A percentile compares a stretch with the other conserved stretches of the same genome.
These are phyloP conservation scores for Evansstolkia leycettana DNA, from an alignment of 495 filamentous ascomycete species.

Conservation along the genomic window DNA sequence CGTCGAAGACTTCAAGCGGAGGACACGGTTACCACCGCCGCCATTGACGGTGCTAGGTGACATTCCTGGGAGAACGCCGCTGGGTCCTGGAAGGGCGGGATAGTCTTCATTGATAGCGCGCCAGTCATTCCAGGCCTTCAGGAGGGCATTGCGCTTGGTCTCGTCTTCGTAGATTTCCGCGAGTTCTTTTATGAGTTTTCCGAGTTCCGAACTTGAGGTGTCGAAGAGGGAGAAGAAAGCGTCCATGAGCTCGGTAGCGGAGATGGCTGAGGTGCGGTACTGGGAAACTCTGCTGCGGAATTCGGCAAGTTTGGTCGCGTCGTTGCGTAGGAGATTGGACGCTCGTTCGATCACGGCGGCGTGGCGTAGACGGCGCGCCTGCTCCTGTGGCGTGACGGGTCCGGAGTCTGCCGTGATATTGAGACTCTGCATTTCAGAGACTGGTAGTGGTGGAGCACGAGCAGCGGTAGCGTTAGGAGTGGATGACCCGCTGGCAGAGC, in stretches of 20 bases:
- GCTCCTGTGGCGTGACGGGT: conserved; percentile 55
- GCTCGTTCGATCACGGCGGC: conserved; percentile 77
- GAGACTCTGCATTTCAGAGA: conserved; percentile 29
- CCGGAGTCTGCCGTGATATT: conserved; percentile 17
- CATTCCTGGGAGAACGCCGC: conserved; percentile 44
- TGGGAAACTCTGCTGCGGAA: conserved; percentile 71
- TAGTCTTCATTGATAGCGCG: conserved; percentile 94
- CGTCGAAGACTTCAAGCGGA: conserved; percentile 66
- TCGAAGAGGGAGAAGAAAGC: conserved; percentile 76
- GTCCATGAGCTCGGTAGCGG: conserved; percentile 66
- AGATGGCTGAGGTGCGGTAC: conserved; percentile 53
- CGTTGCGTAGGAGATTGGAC: conserved; percentile 61
- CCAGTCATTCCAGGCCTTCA: conserved; percentile 87
- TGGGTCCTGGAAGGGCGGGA: conserved; percentile 67
- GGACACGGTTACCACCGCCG: conserved; percentile 42
- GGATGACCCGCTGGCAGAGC: conserved; percentile 26
- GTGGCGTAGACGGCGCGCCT: conserved; percentile 60
- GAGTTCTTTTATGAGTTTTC: conserved; percentile 83
- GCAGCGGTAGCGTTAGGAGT: conserved; percentile 19
- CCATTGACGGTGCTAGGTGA: conserved; percentile 23
- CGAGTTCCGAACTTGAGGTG: conserved; percentile 61
- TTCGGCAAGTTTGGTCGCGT: conserved; percentile 53
- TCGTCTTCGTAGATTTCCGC: conserved; percentile 86
- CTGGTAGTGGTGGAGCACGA: conserved; percentile 24
- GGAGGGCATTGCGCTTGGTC: conserved; percentile 54